Conservation (phyloP, 306 rosid species). For the Quercus aquifolioides region DNA sequence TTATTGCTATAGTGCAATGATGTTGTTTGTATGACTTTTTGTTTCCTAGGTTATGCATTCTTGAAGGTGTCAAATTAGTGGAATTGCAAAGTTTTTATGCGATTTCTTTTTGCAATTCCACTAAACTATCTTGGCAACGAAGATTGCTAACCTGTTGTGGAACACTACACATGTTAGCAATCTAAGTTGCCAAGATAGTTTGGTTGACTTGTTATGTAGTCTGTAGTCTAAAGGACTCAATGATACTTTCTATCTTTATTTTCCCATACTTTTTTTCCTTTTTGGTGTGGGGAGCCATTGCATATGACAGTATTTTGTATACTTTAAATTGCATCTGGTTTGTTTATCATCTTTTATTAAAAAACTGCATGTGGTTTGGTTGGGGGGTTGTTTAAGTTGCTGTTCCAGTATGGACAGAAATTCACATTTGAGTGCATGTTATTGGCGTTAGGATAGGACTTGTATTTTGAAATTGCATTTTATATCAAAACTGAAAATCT, state of each 20-base stretch:
- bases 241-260: not conserved
- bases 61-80: not conserved
- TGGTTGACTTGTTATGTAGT: no score
- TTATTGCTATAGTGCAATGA: not conserved
- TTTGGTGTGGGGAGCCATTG: not conserved
- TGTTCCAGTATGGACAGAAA: no score
- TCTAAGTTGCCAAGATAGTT: no score
- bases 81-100: not conserved
- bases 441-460: not conserved
- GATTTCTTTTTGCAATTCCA: not conserved
- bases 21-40: slow-evolving; percentile 3
- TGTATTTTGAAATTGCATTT: not conserved
- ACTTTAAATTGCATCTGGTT: slow-evolving; percentile 13
- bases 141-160: slow-evolving; percentile 1
- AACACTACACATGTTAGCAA: not conserved
- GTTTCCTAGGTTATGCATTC: not conserved
- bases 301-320: not conserved
- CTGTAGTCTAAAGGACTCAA: no score
- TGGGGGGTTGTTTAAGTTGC: not conserved
- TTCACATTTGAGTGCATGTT: not conserved
- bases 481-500: no score
- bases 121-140: not conserved
- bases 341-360: not conserved
- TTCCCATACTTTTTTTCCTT: not conserved
- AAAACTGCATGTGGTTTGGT: no score